Base-by-base conservation (phyloP, 106 monocot species). In the Apostasia ramifera region DNA sequence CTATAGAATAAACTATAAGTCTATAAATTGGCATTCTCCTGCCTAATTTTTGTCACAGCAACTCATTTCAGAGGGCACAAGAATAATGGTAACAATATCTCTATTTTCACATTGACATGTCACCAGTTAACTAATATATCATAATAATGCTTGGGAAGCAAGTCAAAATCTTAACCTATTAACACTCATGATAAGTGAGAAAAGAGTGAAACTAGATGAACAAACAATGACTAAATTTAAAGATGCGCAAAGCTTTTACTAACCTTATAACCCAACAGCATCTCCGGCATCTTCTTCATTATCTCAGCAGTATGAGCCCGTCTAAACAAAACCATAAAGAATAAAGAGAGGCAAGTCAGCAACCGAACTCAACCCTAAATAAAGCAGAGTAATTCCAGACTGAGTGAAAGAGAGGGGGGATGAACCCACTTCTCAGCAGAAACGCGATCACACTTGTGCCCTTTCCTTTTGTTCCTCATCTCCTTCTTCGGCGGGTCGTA, bases 241-340 rank as follows among this genome's bases (percentile, higher is more conserved):
- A 56, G 2, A 12, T n/a, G n/a, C 10, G n/a, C 12, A 4, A 51
- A 51, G 9, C 9, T 51, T 38, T 62, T 8, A 14, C 70, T 62
- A 57, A 95, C 95, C 95, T 91, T 98, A 46, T 98, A 90, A 78
- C 87, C 92, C 68, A 98, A 72, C 51, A 98, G 81, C 89, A 98
- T 92, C 15, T 92, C 81, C 4, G 97, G 97, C 97, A 98, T 98
- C 76, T 98, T 98, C 85, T 98, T 92, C 97, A 98, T 98, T 83
- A 98, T 48, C 73, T 98, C 97, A 39, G 68, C 90, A 53, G 97
- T 98, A 70, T 89, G 78, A 37, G 97, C 97, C 57, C 97, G 76
- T 76, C 95, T 95, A 57, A 0, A 26, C 38, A 70, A 50, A 62
- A 53, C 15, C 0, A 44, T 9, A 56, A 68, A 57, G 4, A 69